Conservation (phyloP, 2,329 filamentous ascomycete genomes). For the Fusarium piperis region DNA sequence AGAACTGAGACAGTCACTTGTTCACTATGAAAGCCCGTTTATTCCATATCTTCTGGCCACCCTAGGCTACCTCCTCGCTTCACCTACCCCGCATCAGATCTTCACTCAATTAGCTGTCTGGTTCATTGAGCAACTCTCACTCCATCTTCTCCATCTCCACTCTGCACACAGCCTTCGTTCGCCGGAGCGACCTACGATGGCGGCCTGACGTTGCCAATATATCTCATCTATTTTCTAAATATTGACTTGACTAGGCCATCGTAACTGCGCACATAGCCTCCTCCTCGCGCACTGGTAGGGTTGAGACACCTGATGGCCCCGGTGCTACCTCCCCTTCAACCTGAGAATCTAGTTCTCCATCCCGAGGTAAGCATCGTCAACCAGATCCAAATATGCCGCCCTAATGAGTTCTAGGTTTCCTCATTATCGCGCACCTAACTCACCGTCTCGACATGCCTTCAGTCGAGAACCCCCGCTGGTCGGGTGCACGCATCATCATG, state of each 20-base stretch:
- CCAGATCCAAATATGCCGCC: background rate
- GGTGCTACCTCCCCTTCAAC: background rate
- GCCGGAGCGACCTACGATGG: background rate
- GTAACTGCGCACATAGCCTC: background rate
- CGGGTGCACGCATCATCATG: background rate
- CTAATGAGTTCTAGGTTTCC: background rate
- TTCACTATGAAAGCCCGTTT: background rate
- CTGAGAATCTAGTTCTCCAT: background rate
- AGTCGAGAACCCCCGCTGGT: background rate
- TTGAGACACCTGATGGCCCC: background rate
- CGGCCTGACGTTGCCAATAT: background rate
- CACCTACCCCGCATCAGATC: background rate
- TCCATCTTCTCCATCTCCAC: background rate
- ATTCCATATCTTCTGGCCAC: background rate
- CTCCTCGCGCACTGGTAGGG: background rate
- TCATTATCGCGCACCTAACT: background rate
- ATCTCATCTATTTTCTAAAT: background rate
- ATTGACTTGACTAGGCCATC: background rate
- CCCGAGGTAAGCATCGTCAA: background rate
- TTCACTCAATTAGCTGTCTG: background rate
- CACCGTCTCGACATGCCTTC: background rate
- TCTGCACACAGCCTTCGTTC: background rate
- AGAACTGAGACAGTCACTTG: background rate
- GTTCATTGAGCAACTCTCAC: background rate
- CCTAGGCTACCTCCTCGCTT: background rate